Evolutionary conservation across 305 asterid genomes (phyloP).

Genomic region (Euphrasia arctica): DNA sequence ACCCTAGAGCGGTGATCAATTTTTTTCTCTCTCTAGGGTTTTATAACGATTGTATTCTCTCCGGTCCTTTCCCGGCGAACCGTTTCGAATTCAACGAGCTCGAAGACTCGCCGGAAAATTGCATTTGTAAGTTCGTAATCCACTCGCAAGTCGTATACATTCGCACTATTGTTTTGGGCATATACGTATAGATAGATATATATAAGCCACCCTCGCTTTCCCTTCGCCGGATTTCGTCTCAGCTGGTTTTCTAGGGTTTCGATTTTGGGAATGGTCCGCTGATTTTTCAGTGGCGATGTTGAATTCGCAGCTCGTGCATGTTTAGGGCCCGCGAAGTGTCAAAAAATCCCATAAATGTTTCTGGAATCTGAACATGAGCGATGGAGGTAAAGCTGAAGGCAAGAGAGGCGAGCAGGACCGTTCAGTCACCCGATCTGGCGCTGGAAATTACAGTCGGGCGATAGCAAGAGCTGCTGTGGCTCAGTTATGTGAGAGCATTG

Average conservation of each 20-base stretch:
- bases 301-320: constrained; percentile 23
- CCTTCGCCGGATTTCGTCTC: constrained; percentile 24
- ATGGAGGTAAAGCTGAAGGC: constrained; percentile 76
- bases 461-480: constrained; percentile 75
- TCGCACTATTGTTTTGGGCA: constrained; percentile 9
- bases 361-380: constrained; percentile 79
- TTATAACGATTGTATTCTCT: constrained; percentile 26
- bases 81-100: constrained; percentile 10
- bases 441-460: constrained; percentile 59
- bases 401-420: constrained; percentile 38
- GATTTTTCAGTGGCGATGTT: constrained; percentile 18
- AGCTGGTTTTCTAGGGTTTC: constrained; percentile 39
- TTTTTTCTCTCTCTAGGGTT: constrained; percentile 35
- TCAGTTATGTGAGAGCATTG: constrained; percentile 69
- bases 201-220: constrained; percentile 13
- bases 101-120: constrained; percentile 22
- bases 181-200: background rate
- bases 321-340: constrained; percentile 30
- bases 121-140: constrained; percentile 29
- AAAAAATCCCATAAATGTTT: constrained; percentile 45
- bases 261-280: background rate
- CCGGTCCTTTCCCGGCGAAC: constrained; percentile 13
- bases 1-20: constrained; percentile 34
- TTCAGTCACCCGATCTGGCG: constrained; percentile 40
- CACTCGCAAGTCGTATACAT: constrained; percentile 9